Conservation (phyloP, 352 stramenopile genomes). For the Thraustochytrium sp. region DNA sequence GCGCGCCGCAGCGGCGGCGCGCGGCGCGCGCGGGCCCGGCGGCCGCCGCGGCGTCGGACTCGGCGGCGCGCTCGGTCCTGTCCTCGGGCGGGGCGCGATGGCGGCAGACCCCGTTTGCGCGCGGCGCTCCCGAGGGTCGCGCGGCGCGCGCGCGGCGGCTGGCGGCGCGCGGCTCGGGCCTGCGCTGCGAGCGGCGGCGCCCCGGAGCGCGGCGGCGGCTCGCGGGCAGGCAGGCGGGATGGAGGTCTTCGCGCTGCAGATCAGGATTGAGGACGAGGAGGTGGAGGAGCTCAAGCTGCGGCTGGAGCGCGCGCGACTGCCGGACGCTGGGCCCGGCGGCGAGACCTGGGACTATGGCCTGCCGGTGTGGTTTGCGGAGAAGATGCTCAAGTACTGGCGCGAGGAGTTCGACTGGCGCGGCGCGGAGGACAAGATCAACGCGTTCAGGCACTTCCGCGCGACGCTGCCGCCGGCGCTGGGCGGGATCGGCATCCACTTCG, state of each 20-base stretch:
- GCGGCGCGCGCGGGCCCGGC: too few relatives aligned
- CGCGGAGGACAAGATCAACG: conserved; percentile 2
- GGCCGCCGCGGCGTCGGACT: too few relatives aligned
- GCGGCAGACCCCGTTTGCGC: too few relatives aligned
- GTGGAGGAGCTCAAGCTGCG: background rate
- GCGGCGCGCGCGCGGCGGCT: too few relatives aligned
- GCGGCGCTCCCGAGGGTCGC: too few relatives aligned
- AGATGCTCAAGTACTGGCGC: conserved; percentile 14
- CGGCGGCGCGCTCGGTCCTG: too few relatives aligned
- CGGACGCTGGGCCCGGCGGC: background rate
- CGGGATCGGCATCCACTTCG: background rate
- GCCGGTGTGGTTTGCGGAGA: background rate
- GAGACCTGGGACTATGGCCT: background rate
- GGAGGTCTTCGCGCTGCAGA: background rate
- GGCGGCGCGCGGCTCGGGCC: too few relatives aligned
- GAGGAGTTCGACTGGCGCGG: conserved; percentile 8
- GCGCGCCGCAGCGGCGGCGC: too few relatives aligned
- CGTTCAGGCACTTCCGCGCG: background rate
- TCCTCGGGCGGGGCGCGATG: too few relatives aligned
- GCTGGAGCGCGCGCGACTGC: background rate
- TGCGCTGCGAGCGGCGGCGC: too few relatives aligned
- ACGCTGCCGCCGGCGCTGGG: background rate
- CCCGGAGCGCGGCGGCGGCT: too few relatives aligned
- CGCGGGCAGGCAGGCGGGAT: too few relatives aligned
- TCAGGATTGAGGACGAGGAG: background rate